Conservation (phyloP, 768 basidiomycete genomes). For the Serendipita sp. region DNA sequence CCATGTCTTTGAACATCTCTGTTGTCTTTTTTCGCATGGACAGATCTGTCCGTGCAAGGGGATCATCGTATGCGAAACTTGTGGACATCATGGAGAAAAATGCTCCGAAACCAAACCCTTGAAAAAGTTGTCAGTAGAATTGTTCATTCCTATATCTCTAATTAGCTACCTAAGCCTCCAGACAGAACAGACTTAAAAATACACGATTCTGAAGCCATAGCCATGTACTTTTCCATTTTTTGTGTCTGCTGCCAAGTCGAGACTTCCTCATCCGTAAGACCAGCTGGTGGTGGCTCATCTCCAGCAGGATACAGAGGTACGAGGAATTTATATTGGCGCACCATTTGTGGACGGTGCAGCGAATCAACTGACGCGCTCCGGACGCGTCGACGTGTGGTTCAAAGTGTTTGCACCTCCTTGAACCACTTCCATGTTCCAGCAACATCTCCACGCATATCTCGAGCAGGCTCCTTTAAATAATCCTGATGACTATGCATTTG, state of each 20-base stretch:
- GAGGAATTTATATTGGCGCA: conserved; percentile 16
- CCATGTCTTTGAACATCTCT: conserved; percentile 87
- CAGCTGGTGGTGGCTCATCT: conserved; percentile 75
- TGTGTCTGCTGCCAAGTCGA: conserved; percentile 46
- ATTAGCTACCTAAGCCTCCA: conserved; percentile 55
- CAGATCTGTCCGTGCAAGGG: conserved; percentile 39
- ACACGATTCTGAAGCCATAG: conserved; percentile 71
- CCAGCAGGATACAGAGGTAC: conserved; percentile 73
- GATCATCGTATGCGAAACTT: conserved; percentile 91
- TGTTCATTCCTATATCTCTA: background rate
- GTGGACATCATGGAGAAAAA: conserved; percentile 95
- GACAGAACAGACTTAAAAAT: conserved; percentile 65
- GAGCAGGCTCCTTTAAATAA: background rate
- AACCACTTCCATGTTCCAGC: background rate
- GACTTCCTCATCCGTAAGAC: conserved; percentile 66
- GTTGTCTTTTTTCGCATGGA: conserved; percentile 58
- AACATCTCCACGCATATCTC: background rate
- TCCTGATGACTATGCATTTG: background rate
- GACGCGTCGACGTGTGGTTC: background rate
- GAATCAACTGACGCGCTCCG: background rate
- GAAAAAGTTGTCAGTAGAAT: conserved; percentile 1
- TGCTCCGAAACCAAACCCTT: conserved; percentile 83
- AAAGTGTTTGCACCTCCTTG: background rate
- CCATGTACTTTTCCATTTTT: conserved; percentile 61
- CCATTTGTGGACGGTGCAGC: background rate